These are phyloP conservation scores for Saposhnikovia divaricata DNA, from an alignment of 129 eudicot species.

Conservation along the genomic window DNA sequence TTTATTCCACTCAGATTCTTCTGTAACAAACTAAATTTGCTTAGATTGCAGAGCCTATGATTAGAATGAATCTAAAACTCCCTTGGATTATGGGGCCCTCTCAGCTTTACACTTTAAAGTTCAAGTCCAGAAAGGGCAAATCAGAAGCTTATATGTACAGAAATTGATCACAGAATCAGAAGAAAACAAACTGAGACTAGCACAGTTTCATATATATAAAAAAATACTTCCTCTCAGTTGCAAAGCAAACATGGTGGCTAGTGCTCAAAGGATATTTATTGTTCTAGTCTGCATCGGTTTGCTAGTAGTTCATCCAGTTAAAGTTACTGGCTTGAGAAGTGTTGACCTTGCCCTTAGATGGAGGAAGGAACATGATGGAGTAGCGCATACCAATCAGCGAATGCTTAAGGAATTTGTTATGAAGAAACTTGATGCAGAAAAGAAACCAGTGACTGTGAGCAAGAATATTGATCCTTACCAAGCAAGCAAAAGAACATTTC, in stretches of 20 bases:
- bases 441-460: constrained; percentile 22
- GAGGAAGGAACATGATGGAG: constrained; percentile 14
- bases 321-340: constrained; percentile 5
- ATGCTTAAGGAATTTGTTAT: constrained; percentile 27
- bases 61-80: constrained; percentile 67
- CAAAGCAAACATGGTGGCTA: neutral
- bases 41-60: constrained; percentile 48
- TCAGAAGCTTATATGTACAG: constrained; percentile 24
- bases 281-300: neutral
- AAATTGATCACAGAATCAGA: constrained; percentile 25
- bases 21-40: constrained; percentile 61
- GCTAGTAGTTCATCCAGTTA: neutral
- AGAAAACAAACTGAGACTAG: constrained; percentile 26
- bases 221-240: neutral
- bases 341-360: constrained; percentile 16
- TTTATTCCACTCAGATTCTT: constrained; percentile 66
- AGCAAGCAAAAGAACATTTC: constrained; percentile 64
- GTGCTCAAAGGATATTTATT: neutral
- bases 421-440: constrained; percentile 22
- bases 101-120: constrained; percentile 52
- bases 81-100: constrained; percentile 54
- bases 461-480: constrained; percentile 36
- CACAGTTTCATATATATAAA: constrained; percentile 18
- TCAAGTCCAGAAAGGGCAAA: constrained; percentile 27
- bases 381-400: constrained; percentile 20